phyloP scores from a whole-genome alignment of 257 asterid species.

The Jacaranda copaia region DNA sequence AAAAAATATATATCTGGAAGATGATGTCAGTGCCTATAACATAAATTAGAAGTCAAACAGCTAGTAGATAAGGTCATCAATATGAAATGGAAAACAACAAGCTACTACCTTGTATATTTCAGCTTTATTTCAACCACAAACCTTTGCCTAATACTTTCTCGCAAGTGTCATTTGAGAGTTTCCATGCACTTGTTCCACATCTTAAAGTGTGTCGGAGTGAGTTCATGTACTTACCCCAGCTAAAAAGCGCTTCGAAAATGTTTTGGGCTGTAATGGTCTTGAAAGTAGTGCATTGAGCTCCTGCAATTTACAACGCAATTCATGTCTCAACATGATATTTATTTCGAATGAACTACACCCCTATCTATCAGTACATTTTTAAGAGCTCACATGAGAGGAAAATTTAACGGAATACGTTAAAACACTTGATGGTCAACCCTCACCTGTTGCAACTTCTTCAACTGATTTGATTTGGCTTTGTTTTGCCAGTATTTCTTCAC shows the following conservation, averaged over 20 bases:
- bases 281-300: conserved; percentile 77
- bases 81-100: not conserved
- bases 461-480: conserved; percentile 69
- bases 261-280: conserved; percentile 81
- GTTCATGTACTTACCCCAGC: conserved; percentile 76
- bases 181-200: conserved; percentile 19
- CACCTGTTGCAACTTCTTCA: conserved; percentile 84
- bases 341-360: conserved; percentile 7
- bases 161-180: conserved; percentile 21
- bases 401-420: conserved; percentile 7
- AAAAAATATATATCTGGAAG: conserved; percentile 9
- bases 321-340: not conserved
- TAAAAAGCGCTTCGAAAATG: conserved; percentile 81
- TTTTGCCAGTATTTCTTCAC: conserved; percentile 68
- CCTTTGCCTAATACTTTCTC: not conserved
- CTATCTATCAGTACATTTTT: conserved; percentile 2
- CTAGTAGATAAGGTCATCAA: not conserved
- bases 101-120: not conserved
- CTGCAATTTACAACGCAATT: conserved; percentile 55
- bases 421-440: conserved; percentile 20
- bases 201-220: not conserved
- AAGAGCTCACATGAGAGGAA: conserved; percentile 3
- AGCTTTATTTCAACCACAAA: not conserved
- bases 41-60: not conserved
- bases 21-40: not conserved